Evolutionary conservation across 371 early-diverging fungal species (phyloP).

Genomic region (Zychaea mexicana): DNA sequence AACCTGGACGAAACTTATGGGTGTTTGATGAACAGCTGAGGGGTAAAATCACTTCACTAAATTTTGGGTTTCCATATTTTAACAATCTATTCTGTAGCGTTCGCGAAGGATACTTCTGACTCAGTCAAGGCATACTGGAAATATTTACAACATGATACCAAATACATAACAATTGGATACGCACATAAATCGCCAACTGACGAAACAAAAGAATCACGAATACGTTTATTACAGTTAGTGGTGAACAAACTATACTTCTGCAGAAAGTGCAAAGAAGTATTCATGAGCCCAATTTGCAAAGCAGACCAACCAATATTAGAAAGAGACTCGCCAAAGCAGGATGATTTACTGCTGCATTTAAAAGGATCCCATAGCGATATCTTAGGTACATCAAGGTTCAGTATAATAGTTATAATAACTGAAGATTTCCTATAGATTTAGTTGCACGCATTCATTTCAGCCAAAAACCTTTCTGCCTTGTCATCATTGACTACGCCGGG

Average conservation of each 20-base stretch:
- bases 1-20: too few relatives aligned
- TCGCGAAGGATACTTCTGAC: too few relatives aligned
- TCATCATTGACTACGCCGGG: conserved; percentile 25
- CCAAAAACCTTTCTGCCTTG: conserved; percentile 20
- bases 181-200: conserved; percentile 22
- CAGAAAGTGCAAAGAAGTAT: conserved; percentile 27
- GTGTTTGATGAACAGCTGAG: too few relatives aligned
- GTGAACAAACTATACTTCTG: conserved; percentile 27
- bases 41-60: too few relatives aligned
- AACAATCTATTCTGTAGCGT: too few relatives aligned
- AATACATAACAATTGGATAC: conserved; percentile 29
- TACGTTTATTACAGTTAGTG: conserved; percentile 30
- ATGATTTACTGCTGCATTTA: conserved; percentile 22
- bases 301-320: conserved; percentile 25
- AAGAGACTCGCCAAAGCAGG: conserved; percentile 24
- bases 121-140: conserved; percentile 28
- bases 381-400: too few relatives aligned
- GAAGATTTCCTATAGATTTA: conserved; percentile 21
- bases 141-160: conserved; percentile 19
- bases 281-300: conserved; percentile 23
- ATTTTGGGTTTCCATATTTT: too few relatives aligned
- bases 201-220: conserved; percentile 26
- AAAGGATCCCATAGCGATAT: conserved; percentile 23
- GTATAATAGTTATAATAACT: conserved; percentile 24
- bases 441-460: conserved; percentile 18